These are phyloP conservation scores for Peronospora farinosa DNA, from an alignment of 352 stramenopile species.

Conservation along the genomic window DNA sequence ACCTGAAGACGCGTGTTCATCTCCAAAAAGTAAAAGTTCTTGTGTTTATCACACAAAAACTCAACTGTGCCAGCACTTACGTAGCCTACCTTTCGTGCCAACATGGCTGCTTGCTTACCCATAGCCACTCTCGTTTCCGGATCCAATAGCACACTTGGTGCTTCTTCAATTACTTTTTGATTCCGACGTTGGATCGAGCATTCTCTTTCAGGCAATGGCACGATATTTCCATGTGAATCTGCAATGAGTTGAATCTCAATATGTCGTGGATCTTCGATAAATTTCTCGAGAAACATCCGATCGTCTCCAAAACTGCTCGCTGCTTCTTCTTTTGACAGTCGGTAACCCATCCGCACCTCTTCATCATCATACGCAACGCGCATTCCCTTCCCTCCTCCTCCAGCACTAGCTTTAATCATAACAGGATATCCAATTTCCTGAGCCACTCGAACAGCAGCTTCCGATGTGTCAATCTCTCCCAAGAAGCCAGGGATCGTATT, in stretches of 20 bases:
- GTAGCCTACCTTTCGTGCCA: constrained; percentile 92
- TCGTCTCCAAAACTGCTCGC: constrained; percentile 92
- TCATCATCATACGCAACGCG: constrained; percentile 90
- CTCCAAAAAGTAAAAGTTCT: constrained; percentile 98
- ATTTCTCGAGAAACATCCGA: constrained; percentile 95
- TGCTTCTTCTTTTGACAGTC: constrained; percentile 82
- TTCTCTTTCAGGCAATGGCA: constrained; percentile 92
- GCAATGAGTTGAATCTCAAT: constrained; percentile 97
- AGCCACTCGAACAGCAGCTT: constrained; percentile 83
- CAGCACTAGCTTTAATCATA: constrained; percentile 96
- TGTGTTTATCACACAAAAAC: constrained; percentile 93
- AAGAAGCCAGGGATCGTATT: constrained; percentile 93
- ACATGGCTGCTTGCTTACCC: constrained; percentile 83
- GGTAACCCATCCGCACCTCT: constrained; percentile 84
- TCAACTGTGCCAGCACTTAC: constrained; percentile 93
- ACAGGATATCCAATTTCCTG: constrained; percentile 94
- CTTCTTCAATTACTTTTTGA: constrained; percentile 97
- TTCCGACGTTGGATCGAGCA: constrained; percentile 96
- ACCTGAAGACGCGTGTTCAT: constrained; percentile 96
- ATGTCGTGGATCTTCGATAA: constrained; percentile 94
- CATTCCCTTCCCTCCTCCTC: constrained; percentile 96
- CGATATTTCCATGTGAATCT: constrained; percentile 86
- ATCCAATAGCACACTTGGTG: constrained; percentile 84
- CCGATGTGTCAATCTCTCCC: constrained; percentile 68
- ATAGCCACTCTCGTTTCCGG: constrained; percentile 79